Evolutionary conservation across 108 stramenopile species (phyloP).

Genomic region (Discostella stelligeroides): DNA sequence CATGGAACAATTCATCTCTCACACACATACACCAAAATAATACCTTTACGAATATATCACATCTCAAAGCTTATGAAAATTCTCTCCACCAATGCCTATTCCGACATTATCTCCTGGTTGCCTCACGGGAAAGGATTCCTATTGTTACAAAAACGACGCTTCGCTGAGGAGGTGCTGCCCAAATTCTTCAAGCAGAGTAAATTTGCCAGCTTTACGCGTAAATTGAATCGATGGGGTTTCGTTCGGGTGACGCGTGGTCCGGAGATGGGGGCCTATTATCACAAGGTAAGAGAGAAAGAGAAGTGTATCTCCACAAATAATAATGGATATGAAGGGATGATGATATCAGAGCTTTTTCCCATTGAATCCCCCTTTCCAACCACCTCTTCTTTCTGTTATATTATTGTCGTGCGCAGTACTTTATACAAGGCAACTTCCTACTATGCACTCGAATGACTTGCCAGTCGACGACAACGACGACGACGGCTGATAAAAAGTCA

Average conservation of each 20-base stretch:
- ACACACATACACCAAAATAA: no score
- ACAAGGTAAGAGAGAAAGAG: slow-evolving; percentile 29
- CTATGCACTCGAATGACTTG: slow-evolving; percentile 63
- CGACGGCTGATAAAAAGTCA: background rate
- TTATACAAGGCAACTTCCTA: slow-evolving; percentile 41
- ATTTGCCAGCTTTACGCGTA: slow-evolving; percentile 62
- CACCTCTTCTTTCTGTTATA: background rate
- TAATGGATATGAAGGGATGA: background rate
- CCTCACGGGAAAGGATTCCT: slow-evolving; percentile 68
- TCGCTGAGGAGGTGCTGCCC: slow-evolving; percentile 59
- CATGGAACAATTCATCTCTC: no score
- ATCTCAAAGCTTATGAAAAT: slow-evolving; percentile 59
- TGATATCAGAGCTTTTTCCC: background rate
- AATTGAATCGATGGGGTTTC: slow-evolving; percentile 70
- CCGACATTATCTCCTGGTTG: slow-evolving; percentile 68
- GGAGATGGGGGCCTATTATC: slow-evolving; percentile 71
- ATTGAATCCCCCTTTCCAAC: no score
- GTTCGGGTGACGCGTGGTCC: slow-evolving; percentile 60
- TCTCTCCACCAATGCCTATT: slow-evolving; percentile 46
- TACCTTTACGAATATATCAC: background rate
- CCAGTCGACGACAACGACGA: slow-evolving; percentile 35
- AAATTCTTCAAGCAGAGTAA: slow-evolving; percentile 57
- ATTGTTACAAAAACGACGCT: slow-evolving; percentile 60
- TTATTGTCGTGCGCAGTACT: slow-evolving; percentile 20
- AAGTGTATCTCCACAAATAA: no score